Conservation (phyloP, 306 rosid species). For the Quercus ilex region DNA sequence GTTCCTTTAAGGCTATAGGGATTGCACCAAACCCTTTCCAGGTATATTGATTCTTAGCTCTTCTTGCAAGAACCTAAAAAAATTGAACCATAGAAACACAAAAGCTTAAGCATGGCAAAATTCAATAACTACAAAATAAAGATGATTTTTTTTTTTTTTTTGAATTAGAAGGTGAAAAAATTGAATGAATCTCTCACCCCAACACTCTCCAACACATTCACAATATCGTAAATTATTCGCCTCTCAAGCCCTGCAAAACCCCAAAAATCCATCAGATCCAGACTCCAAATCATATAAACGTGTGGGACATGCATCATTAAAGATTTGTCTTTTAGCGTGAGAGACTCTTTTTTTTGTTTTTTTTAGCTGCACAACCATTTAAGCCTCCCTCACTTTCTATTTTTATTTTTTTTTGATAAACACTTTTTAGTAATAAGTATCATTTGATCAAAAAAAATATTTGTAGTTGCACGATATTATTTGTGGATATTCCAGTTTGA, state of each 20-base stretch:
- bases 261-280: background rate
- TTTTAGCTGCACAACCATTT: no score
- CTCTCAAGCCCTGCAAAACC: constrained; percentile 68
- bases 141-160: no score
- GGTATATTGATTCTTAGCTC: constrained; percentile 81
- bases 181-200: constrained; percentile 44
- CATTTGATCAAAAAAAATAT: no score
- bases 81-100: background rate
- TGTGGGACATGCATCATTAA: no score
- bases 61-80: constrained; percentile 67
- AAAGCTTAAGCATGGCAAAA: background rate
- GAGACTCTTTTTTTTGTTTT: no score
- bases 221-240: constrained; percentile 90
- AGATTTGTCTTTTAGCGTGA: no score
- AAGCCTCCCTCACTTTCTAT: no score
- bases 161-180: background rate
- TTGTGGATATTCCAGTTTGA: no score
- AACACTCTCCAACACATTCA: constrained; percentile 81
- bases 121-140: background rate
- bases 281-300: background rate
- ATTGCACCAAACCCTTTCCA: constrained; percentile 89
- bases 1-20: constrained; percentile 53
- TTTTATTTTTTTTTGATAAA: no score
- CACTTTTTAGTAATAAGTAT: no score
- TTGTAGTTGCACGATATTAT: no score